These are phyloP conservation scores for Pyrenopolyporus hunteri DNA, from an alignment of 495 filamentous ascomycete genomes.

Conservation along the genomic window DNA sequence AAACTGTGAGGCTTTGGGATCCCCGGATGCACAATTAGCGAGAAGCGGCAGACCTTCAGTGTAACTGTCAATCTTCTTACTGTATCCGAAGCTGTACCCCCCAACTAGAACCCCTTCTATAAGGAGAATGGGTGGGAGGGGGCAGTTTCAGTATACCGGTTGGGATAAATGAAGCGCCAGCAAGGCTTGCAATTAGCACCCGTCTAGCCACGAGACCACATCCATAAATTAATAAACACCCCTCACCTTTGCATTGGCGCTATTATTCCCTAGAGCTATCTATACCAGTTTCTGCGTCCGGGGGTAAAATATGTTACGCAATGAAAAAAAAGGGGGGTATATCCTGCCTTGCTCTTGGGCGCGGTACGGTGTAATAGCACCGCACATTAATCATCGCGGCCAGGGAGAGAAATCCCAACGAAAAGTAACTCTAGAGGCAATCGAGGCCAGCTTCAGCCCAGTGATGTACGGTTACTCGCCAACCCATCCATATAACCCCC, in stretches of 20 bases:
- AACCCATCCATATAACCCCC: not conserved
- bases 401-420: not conserved
- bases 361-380: not conserved
- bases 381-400: not conserved
- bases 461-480: not conserved
- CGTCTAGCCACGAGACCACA: too few species aligned
- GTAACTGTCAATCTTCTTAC: too few species aligned
- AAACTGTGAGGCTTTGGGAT: too few species aligned
- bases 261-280: slow-evolving; percentile 2
- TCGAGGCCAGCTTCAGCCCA: not conserved
- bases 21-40: too few species aligned
- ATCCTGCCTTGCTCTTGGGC: slow-evolving; percentile 29
- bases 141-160: too few species aligned
- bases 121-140: too few species aligned
- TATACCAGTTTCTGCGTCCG: slow-evolving; percentile 8
- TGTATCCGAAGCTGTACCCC: too few species aligned
- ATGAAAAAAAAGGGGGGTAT: slow-evolving; percentile 18
- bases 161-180: too few species aligned
- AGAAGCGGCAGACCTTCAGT: too few species aligned
- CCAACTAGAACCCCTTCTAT: too few species aligned
- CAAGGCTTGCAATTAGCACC: too few species aligned
- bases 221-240: too few species aligned
- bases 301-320: not conserved
- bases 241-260: not conserved
- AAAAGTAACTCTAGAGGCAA: slow-evolving; percentile 8